A percentile compares a stretch with the other conserved stretches of the same genome.
Evolutionary conservation across 345 rosid species (phyloP).

Genomic region (Eucalyptus decipiens): DNA sequence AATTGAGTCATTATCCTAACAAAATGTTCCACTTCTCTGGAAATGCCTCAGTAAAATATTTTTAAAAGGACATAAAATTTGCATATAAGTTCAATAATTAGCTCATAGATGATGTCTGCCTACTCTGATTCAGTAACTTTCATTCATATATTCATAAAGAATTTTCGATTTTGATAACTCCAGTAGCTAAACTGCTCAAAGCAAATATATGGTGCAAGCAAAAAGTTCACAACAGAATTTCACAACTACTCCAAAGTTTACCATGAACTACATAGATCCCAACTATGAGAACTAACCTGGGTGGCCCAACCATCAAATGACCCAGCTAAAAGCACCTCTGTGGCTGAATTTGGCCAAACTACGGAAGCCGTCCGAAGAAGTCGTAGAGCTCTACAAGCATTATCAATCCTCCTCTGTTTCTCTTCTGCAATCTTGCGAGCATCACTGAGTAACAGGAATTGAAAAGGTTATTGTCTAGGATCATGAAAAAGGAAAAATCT

Average conservation of each 20-base stretch:
- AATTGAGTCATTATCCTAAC: background rate
- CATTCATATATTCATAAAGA: background rate
- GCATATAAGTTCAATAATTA: background rate
- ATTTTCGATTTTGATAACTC: background rate
- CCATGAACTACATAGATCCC: background rate
- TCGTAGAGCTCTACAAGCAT: conserved; percentile 46
- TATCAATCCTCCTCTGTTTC: conserved; percentile 65
- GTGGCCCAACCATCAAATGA: conserved; percentile 94
- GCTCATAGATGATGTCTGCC: background rate
- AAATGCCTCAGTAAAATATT: background rate
- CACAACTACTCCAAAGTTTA: background rate
- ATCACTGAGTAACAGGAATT: conserved; percentile 24
- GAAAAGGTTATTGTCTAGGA: background rate
- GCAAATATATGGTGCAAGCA: background rate
- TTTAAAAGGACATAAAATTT: background rate
- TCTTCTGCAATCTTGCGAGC: conserved; percentile 59
- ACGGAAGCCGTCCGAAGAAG: conserved; percentile 58
- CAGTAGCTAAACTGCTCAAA: background rate
- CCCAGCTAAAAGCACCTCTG: conserved; percentile 76
- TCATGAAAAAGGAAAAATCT: background rate
- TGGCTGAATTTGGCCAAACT: conserved; percentile 81
- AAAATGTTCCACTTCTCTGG: background rate
- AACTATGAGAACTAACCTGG: conserved; percentile 36
- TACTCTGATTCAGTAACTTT: background rate
- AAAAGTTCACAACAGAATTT: background rate